Conservation (phyloP, 1,284 basidiomycete species). For the Cryptococcus hybrid region DNA sequence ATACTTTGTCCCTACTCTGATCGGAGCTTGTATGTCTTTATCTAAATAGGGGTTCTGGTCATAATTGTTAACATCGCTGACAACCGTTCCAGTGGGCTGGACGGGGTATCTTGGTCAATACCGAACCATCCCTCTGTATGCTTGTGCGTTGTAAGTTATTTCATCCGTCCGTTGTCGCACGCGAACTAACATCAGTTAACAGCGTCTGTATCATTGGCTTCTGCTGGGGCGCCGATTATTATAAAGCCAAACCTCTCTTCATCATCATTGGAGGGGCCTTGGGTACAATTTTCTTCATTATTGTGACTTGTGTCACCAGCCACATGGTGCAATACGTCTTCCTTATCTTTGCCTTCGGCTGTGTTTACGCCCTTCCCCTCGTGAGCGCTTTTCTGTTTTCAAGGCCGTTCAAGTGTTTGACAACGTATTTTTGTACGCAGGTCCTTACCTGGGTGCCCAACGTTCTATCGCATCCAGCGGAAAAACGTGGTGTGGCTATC, state of each 20-base stretch:
- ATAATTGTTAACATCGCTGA: background rate
- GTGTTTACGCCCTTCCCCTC: conserved; percentile 48
- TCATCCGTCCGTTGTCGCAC: background rate
- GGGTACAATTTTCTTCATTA: conserved; percentile 50
- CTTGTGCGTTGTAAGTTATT: conserved; percentile 28
- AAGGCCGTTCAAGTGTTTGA: too few relatives aligned
- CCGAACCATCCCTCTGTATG: conserved; percentile 53
- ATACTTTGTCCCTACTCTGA: conserved; percentile 53
- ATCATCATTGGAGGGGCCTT: conserved; percentile 38
- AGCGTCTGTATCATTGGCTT: conserved; percentile 47
- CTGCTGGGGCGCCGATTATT: conserved; percentile 50
- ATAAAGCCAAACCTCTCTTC: conserved; percentile 49
- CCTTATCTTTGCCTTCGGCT: conserved; percentile 54
- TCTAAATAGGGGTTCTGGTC: background rate
- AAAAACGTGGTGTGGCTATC: conserved; percentile 50
- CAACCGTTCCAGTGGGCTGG: conserved; percentile 38
- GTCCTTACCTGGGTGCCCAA: conserved; percentile 50
- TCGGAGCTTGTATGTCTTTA: conserved; percentile 27
- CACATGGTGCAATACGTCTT: conserved; percentile 52
- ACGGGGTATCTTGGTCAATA: conserved; percentile 50
- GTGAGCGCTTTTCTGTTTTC: too few relatives aligned
- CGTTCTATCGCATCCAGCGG: conserved; percentile 44
- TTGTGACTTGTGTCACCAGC: conserved; percentile 44
- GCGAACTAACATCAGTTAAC: background rate
- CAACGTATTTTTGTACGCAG: background rate